Base-by-base conservation (phyloP, 768 basidiomycete genomes). In the Leccinum incarnatum region DNA sequence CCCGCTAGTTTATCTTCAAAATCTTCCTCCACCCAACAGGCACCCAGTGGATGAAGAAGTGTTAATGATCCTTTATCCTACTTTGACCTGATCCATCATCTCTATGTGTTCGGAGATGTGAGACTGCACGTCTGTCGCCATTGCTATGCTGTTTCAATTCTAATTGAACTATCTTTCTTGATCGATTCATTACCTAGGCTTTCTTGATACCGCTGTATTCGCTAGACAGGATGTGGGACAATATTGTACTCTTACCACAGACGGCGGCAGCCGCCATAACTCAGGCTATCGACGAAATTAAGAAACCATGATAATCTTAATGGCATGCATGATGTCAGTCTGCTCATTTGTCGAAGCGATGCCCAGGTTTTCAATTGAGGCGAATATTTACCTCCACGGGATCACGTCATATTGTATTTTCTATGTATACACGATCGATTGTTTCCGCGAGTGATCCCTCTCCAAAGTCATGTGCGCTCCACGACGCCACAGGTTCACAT, bases 31-130 rank as follows among this genome's bases (percentile, higher is more conserved):
- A 15, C 81, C 80, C 17, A 80, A 81, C 54, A 81, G 89, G 50
- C 88, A 90, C 68, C 85, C 86, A 3, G 69, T 87, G 54, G 89
- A 91, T 67, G 87, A 89, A 70, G 80, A 83, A 67, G 84, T 85
- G 6, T 75, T 91, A 52, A 87, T 87, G 78, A 81, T 82, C 2
- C 82, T 87, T 61, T 72, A 65, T 42, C 72, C 78, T 57, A 70
- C 65, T 17, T 40, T 72, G 56, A 64, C 67, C 48, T 72, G 63
- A 75, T 49, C 61, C 40, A 17, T 66, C 47, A 57, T 56, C 14
- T 58, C 50, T 54, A 45, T 49, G 19, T 30, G 9, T 57, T 59
- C 65, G 34, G 52, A 68, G 53, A 29, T 54, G 46, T 58, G 45
- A 49, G 51, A 27, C 47, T 48, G 17, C 30, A 65, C 42, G 45